Evolutionary conservation across 345 rosid species (phyloP).

Genomic region (Hypericum perforatum): DNA sequence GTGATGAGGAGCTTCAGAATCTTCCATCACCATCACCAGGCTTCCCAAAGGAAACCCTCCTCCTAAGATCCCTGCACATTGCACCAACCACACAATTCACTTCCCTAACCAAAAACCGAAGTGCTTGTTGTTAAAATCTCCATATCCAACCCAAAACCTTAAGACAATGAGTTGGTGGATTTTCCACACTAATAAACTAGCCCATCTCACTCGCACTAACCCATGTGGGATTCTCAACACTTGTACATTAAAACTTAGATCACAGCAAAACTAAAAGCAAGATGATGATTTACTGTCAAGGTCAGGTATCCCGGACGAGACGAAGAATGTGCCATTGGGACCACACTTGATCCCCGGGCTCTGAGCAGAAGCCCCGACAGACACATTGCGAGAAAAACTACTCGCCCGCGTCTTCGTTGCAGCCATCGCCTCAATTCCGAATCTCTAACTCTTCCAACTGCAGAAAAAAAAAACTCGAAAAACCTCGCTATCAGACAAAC

Average conservation of each 20-base stretch:
- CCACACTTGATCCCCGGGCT: conserved; percentile 70
- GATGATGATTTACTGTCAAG: conserved; percentile 56
- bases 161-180: conserved; percentile 9
- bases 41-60: conserved; percentile 86
- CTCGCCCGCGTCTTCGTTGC: conserved; percentile 47
- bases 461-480: too few species aligned
- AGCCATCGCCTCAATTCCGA: conserved; percentile 32
- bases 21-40: conserved; percentile 92
- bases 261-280: too few species aligned
- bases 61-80: conserved; percentile 55
- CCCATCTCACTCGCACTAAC: too few species aligned
- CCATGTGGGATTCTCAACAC: too few species aligned
- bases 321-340: conserved; percentile 66
- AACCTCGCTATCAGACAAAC: too few species aligned
- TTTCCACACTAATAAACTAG: too few species aligned
- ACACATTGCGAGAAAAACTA: conserved; percentile 73
- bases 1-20: conserved; percentile 95
- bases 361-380: conserved; percentile 30
- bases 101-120: not conserved
- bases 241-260: too few species aligned
- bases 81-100: conserved; percentile 3
- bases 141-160: not conserved
- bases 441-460: too few species aligned
- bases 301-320: conserved; percentile 78
- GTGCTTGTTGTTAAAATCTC: too few species aligned